Evolutionary conservation across 75 land plant species (phyloP).

Genomic region (Pinus tabuliformis): DNA sequence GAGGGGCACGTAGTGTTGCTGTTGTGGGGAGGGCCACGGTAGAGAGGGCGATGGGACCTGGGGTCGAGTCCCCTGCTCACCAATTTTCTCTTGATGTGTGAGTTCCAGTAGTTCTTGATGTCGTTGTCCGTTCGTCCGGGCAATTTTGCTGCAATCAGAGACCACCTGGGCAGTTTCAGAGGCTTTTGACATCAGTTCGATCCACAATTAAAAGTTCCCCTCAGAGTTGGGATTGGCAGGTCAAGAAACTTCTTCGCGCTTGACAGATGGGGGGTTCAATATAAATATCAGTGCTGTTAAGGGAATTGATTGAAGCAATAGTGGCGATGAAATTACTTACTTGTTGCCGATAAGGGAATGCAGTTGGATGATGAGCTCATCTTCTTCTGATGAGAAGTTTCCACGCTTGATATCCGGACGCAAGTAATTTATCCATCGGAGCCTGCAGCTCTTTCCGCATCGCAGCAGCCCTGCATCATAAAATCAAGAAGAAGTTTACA

Average conservation of each 20-base stretch:
- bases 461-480: no score
- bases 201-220: neutral
- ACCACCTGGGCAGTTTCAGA: conserved; percentile 5
- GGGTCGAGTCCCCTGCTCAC: conserved; percentile 12
- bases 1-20: neutral
- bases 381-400: conserved; percentile 63
- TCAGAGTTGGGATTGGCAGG: neutral
- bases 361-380: conserved; percentile 68
- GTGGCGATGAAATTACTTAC: conserved; percentile 16
- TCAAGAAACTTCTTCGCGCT: neutral
- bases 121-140: conserved; percentile 12
- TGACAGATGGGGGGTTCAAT: neutral
- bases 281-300: no score
- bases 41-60: neutral
- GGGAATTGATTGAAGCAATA: neutral
- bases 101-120: conserved; percentile 19
- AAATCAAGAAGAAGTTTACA: no score
- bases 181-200: neutral
- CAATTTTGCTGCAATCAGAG: conserved; percentile 13
- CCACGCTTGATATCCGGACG: conserved; percentile 70
- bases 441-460: no score
- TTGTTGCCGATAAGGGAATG: conserved; percentile 65
- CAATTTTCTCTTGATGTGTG: conserved; percentile 17
- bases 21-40: neutral
- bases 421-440: conserved; percentile 35